A percentile compares a stretch with the other conserved stretches of the same genome.
These are phyloP conservation scores for Hypoxylon fragiforme DNA, from an alignment of 495 filamentous ascomycete genomes.

Conservation along the genomic window DNA sequence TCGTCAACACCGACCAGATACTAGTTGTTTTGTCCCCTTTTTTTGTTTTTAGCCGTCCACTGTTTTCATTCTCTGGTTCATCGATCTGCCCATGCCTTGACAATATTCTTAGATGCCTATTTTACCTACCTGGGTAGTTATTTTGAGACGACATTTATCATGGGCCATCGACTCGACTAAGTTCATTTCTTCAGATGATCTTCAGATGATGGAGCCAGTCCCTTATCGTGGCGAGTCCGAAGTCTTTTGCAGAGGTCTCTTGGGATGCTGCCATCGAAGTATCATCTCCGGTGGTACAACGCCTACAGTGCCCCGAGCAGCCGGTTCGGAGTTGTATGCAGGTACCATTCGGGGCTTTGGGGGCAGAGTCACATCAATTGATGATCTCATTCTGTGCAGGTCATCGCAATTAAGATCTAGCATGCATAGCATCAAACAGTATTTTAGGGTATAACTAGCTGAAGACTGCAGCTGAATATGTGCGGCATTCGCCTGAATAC, in stretches of 20 bases:
- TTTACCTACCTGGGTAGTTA: slow-evolving; percentile 8
- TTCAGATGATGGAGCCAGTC: neutral
- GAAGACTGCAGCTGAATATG: too few species aligned
- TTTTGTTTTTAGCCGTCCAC: neutral
- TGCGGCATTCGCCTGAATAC: too few species aligned
- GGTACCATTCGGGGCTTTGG: neutral
- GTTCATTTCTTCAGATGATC: too few species aligned
- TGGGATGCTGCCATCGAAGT: too few species aligned
- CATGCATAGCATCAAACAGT: too few species aligned
- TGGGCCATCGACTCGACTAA: slow-evolving; percentile 22
- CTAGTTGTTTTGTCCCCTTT: neutral
- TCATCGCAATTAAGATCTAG: too few species aligned
- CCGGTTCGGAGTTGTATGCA: neutral
- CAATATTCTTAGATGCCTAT: neutral
- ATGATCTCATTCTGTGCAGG: neutral
- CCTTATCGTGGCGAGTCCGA: neutral
- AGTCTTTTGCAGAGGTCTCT: neutral
- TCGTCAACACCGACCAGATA: neutral
- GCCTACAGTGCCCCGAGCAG: slow-evolving; percentile 6
- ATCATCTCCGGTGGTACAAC: neutral
- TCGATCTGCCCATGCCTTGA: slow-evolving; percentile 14
- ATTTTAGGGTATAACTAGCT: too few species aligned
- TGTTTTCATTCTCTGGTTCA: too few species aligned
- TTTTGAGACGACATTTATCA: slow-evolving; percentile 24
- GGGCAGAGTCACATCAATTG: neutral